Evolutionary conservation across 148 eudicot species (phyloP).

Genomic region (Cornus suecica): DNA sequence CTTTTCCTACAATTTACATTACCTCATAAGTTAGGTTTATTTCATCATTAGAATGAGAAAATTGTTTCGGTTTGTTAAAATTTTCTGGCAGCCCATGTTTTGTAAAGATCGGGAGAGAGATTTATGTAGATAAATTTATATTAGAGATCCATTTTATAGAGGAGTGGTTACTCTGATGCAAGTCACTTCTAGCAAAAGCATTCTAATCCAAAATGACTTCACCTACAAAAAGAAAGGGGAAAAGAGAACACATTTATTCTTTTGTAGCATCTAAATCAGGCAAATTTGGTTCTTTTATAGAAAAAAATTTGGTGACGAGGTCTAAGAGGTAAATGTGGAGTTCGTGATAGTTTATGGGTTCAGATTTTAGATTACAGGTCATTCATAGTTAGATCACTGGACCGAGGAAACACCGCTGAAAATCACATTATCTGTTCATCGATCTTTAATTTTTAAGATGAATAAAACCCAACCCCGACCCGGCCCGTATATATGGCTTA

Average conservation of each 20-base stretch:
- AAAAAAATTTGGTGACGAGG: background rate
- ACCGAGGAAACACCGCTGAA: background rate
- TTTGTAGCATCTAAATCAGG: background rate
- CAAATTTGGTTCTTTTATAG: constrained; percentile 1
- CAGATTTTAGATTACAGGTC: background rate
- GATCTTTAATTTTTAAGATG: too few species aligned
- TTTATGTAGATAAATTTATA: background rate
- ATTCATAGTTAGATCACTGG: background rate
- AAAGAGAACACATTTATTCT: background rate
- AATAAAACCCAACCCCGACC: too few species aligned
- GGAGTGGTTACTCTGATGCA: background rate
- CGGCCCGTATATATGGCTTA: too few species aligned
- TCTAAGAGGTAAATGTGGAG: background rate
- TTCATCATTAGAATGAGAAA: background rate
- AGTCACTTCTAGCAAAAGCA: background rate
- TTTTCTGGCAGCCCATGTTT: background rate
- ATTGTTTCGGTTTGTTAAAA: background rate
- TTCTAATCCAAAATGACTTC: background rate
- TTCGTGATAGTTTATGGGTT: background rate
- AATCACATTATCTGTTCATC: too few species aligned
- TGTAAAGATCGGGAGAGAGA: background rate
- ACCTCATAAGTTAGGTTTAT: background rate
- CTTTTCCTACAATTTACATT: background rate
- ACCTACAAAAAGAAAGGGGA: too few species aligned
- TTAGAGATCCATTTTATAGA: background rate